phyloP scores from a whole-genome alignment of 2,329 filamentous ascomycete species.

The Amesomyces nigricolor region DNA sequence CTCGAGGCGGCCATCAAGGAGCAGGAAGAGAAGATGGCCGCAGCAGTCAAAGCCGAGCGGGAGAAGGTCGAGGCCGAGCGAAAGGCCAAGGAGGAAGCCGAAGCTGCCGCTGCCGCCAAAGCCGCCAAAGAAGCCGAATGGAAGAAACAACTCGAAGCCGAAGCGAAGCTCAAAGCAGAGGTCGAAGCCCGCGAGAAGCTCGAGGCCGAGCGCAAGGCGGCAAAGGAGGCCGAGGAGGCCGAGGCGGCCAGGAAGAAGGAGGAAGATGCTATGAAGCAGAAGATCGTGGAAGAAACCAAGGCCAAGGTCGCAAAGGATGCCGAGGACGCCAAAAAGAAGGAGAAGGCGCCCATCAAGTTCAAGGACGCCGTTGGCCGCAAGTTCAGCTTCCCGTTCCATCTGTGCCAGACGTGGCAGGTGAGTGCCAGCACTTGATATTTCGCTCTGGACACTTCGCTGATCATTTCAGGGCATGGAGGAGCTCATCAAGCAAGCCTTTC shows the following conservation, averaged over 20 bases:
- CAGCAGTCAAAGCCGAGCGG: conserved; percentile 35
- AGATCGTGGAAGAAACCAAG: conserved; percentile 43
- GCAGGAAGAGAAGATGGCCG: conserved; percentile 33
- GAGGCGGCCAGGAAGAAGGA: conserved; percentile 50
- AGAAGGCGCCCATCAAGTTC: conserved; percentile 75
- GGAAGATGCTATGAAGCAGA: conserved; percentile 50
- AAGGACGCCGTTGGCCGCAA: conserved; percentile 89
- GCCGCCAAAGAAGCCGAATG: conserved; percentile 37
- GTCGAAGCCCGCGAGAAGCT: conserved; percentile 41
- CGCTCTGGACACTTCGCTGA: conserved; percentile 22
- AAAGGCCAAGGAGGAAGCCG: conserved; percentile 37
- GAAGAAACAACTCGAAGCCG: conserved; percentile 36
- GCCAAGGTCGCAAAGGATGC: conserved; percentile 40
- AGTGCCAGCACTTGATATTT: conserved; percentile 31
- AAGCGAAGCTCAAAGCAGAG: conserved; percentile 39
- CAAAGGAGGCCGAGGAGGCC: conserved; percentile 42
- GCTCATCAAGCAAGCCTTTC: conserved; percentile 76
- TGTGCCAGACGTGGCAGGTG: conserved; percentile 81
- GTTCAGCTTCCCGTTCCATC: conserved; percentile 83
- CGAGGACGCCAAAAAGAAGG: conserved; percentile 43
- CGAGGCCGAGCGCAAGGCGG: conserved; percentile 35
- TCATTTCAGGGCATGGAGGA: conserved; percentile 70
- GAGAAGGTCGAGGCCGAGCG: conserved; percentile 31
- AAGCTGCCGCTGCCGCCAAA: conserved; percentile 33
- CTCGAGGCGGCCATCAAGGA: conserved; percentile 34